phyloP scores from a whole-genome alignment of 495 filamentous ascomycete species.

The Trichoderma parareesei region DNA sequence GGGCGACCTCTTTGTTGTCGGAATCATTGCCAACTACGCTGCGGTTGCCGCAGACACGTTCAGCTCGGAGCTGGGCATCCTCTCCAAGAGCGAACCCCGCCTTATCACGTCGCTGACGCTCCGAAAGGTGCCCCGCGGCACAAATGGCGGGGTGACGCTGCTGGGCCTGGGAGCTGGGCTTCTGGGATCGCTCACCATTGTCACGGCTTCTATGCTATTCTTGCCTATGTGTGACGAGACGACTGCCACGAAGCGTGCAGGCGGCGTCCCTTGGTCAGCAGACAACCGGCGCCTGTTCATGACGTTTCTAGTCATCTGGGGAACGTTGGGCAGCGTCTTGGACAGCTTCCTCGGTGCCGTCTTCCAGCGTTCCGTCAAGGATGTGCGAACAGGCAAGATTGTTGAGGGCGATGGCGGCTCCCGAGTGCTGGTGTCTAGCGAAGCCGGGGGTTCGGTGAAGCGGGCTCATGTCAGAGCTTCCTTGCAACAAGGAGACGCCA shows the following conservation, averaged over 20 bases:
- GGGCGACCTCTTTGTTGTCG: conserved; percentile 48
- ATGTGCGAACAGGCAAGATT: conserved; percentile 73
- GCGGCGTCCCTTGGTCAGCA: conserved; percentile 34
- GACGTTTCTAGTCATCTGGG: conserved; percentile 57
- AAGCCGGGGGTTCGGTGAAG: conserved; percentile 17
- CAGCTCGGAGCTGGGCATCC: conserved; percentile 89
- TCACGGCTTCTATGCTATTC: conserved; percentile 52
- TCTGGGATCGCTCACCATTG: conserved; percentile 65
- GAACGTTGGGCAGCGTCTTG: conserved; percentile 67
- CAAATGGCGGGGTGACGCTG: conserved; percentile 82
- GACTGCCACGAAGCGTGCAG: conserved; percentile 25
- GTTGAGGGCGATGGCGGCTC: conserved; percentile 80
- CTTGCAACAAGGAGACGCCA: conserved; percentile 16
- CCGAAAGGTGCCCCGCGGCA: conserved; percentile 73
- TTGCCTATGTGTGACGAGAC: conserved; percentile 57
- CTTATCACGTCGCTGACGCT: conserved; percentile 78
- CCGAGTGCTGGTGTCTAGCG: conserved; percentile 49
- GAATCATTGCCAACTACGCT: conserved; percentile 72
- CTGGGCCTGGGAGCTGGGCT: conserved; percentile 66
- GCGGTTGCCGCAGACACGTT: conserved; percentile 90
- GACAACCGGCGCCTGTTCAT: conserved; percentile 48
- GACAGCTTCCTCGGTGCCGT: conserved; percentile 82
- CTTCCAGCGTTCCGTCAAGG: conserved; percentile 80
- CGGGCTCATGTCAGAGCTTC: conserved; percentile 32
- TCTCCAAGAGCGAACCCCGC: conserved; percentile 64